Evolutionary conservation across 345 rosid species (phyloP), one percentile per base, ranked within the genome.

Genomic region (Ceriops zippeliana): DNA sequence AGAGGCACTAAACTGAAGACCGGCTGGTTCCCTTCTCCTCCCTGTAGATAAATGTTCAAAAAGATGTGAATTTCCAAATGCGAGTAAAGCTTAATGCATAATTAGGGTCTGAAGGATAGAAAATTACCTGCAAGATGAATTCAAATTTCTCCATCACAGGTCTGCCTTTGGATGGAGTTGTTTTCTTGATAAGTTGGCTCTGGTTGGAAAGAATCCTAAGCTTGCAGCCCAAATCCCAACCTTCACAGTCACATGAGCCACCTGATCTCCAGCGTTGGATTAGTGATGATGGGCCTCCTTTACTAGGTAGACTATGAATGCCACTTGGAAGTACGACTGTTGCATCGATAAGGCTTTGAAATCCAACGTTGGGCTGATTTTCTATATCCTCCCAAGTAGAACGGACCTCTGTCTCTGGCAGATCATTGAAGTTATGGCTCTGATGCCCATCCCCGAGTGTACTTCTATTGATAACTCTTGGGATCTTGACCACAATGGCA

Each of bases 211-310:
- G 88, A 80, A 88, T 75, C 85, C 77, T 83, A 54, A 89, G 91
- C 68, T 86, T 79, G 80, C 97, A 95, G 22, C 93, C 96, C 74
- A 88, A 75, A 74, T 95, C 99, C 99, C 99, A 95, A 67, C 97
- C 99, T 71, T 96, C 99, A 73, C 99, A 95, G 71, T 95, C 97
- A 67, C 99, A 95, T 68, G 93, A 82, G 15, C 99, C 99, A 63
- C 96, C 97, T 51, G 96, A 81, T 72, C 79, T 86, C 99, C 97
- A 95, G 2, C 97, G 86, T 56, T 95, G 90, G 66, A 91, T 84
- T 80, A 95, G 67, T 7, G 99, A 87, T 11, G 96, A 88, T 61
- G 97, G 99, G 34, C 86, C 96, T 62, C 97, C 96, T 69, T 84
- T 88, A 75, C 83, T 86, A 42, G 97, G 96, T 60, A 95, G 81